Conservation (phyloP, 176 grass and related monocot species). For the Elaeis guineensis region DNA sequence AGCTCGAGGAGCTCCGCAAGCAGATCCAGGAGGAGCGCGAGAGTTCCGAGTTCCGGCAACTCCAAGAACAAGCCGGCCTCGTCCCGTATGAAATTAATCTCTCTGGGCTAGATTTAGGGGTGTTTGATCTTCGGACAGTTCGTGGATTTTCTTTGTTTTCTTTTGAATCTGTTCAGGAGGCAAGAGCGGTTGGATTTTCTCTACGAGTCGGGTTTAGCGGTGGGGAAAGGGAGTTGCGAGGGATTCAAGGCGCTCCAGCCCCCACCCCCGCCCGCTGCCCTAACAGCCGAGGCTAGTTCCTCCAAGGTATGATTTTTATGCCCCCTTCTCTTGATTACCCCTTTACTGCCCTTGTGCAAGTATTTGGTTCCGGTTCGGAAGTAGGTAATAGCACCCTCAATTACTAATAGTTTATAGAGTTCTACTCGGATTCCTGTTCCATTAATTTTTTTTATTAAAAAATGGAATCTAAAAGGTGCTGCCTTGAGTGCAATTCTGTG, state of each 20-base stretch:
- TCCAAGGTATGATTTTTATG: constrained; percentile 44
- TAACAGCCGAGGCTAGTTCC: constrained; percentile 29
- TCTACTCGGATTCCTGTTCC: too few species aligned
- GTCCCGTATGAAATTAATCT: constrained; percentile 40
- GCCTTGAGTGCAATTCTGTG: too few species aligned
- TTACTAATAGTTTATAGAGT: too few species aligned
- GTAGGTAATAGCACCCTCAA: too few species aligned
- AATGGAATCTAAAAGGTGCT: too few species aligned
- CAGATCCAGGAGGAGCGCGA: constrained; percentile 90
- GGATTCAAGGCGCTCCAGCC: constrained; percentile 81
- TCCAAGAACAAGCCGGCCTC: constrained; percentile 85
- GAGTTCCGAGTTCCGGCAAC: constrained; percentile 76
- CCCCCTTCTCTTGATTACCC: too few species aligned
- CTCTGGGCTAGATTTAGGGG: constrained; percentile 7
- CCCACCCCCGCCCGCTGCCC: constrained; percentile 14
- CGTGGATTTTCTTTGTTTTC: background rate
- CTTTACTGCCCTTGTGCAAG: too few species aligned
- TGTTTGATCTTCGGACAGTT: background rate
- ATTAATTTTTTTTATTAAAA: too few species aligned
- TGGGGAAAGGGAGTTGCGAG: constrained; percentile 80
- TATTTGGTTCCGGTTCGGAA: too few species aligned
- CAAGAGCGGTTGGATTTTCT: constrained; percentile 97
- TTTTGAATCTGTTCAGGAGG: constrained; percentile 29
- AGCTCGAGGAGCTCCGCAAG: constrained; percentile 91
- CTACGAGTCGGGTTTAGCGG: constrained; percentile 85